Evolutionary conservation across 169 alveolate genomes (phyloP).

Genomic region (Toxoplasma gondii): DNA sequence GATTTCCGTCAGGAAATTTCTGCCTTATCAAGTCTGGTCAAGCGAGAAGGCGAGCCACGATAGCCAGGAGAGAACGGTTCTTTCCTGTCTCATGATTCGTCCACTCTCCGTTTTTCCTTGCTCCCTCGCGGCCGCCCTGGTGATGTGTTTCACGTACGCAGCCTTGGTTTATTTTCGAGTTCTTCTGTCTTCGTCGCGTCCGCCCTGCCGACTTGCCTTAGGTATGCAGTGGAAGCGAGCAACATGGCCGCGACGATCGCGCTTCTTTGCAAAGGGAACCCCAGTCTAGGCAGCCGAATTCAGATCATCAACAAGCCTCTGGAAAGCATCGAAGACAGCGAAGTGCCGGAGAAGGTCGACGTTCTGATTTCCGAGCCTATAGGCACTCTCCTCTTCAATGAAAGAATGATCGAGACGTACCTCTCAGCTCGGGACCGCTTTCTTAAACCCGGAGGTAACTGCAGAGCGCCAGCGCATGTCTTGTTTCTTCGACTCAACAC

Average conservation of each 20-base stretch:
- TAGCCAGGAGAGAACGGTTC: too few species aligned
- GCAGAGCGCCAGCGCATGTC: not conserved
- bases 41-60: too few species aligned
- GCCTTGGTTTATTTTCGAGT: not conserved
- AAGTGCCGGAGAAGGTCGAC: constrained; percentile 60
- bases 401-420: constrained; percentile 75
- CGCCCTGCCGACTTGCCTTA: not conserved
- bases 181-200: not conserved
- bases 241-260: constrained; percentile 40
- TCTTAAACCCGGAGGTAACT: constrained; percentile 72
- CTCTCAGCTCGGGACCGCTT: constrained; percentile 73
- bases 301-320: not conserved
- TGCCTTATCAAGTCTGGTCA: too few species aligned
- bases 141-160: too few species aligned
- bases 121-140: too few species aligned
- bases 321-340: not conserved
- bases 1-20: too few species aligned
- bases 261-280: constrained; percentile 23
- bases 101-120: too few species aligned
- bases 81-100: too few species aligned
- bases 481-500: not conserved
- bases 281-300: not conserved
- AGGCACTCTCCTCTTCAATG: constrained; percentile 75
- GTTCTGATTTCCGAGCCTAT: constrained; percentile 75
- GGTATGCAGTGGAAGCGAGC: constrained; percentile 69